Base-by-base conservation (phyloP, 1,284 basidiomycete genomes). In the Ustilago crameri region DNA sequence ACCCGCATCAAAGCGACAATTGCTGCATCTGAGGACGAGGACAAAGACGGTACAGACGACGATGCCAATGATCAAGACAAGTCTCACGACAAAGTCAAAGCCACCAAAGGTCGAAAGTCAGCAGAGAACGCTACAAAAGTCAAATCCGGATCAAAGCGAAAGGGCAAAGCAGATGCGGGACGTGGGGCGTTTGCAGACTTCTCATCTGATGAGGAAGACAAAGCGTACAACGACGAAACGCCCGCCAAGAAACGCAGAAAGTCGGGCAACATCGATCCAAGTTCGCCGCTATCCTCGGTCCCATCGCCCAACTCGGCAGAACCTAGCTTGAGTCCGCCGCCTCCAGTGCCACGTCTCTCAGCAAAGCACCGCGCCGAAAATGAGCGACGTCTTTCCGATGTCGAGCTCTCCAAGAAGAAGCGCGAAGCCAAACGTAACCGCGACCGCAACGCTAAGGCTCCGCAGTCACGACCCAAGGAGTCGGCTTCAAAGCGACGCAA, bases 1-100 rank as follows among this genome's bases (percentile, higher is more conserved):
- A 80, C 80, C 1, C 74, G 80, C 47, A 65, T 80, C 54, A 80
- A 80, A 49, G 78, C 78, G 0, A 64, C 44, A n/a, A 18, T 54
- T 38, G 40, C 55, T 14, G 44, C 53, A 1, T 62, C 62, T 17
- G 62, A 64, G 18, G 60, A 61, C 4, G 69, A 59, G 5, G 49
- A 37, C 12, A 66, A 59, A 5, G 49, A 37, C 12, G 63, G 54
- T 3, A 35, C 40, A 5, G 41, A 46, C 15, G 40, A 44, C 27
- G 32, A 53, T 23, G 49, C 46, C 22, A 44, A 42, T 5, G 46
- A 49, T 15, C 18, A 42, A 8, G 48, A 59, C 17, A 55, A 55
- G 17, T 42, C 54, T 9, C 23, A 40, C 2, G 42, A 26, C 5
- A 43, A 30, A 18, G 32, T 22, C 26, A 53, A 54, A 22, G 27